These are phyloP conservation scores for Aspergillus latus DNA, from an alignment of 2,329 filamentous ascomycete species.

Conservation along the genomic window DNA sequence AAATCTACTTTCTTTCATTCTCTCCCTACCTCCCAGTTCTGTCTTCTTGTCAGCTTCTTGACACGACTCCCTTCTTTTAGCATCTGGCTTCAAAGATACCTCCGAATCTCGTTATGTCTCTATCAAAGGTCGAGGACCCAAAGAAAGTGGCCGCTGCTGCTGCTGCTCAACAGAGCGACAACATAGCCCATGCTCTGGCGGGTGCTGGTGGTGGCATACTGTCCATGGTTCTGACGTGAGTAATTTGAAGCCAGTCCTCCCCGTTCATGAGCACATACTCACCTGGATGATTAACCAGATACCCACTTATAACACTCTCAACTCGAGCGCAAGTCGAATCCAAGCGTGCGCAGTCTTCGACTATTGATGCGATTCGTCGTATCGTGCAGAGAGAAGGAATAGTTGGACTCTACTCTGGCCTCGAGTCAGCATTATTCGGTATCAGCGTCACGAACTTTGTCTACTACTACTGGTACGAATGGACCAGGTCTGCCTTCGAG, in stretches of 20 bases:
- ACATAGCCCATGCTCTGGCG: conserved; percentile 91
- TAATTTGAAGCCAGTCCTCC: conserved; percentile 2
- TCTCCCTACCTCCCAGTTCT: conserved; percentile 4
- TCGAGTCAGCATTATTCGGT: conserved; percentile 92
- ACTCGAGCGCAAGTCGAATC: conserved; percentile 98
- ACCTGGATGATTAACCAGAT: conserved; percentile 54
- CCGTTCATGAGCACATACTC: not conserved
- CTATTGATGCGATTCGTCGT: conserved; percentile 75
- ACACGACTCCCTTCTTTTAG: not conserved
- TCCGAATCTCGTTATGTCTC: conserved; percentile 37
- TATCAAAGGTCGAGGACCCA: conserved; percentile 37
- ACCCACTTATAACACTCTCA: conserved; percentile 94
- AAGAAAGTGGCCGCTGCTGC: conserved; percentile 53
- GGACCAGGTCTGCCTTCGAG: conserved; percentile 83
- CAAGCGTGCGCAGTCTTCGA: conserved; percentile 82
- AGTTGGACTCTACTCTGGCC: conserved; percentile 82
- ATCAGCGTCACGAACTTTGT: conserved; percentile 99
- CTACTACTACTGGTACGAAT: conserved; percentile 99
- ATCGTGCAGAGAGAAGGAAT: conserved; percentile 93
- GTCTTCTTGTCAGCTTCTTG: not conserved
- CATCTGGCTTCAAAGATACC: not conserved
- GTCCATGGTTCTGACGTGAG: conserved; percentile 91
- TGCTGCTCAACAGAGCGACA: conserved; percentile 82
- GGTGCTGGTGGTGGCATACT: conserved; percentile 91
- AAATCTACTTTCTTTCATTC: conserved; percentile 11